A percentile compares a stretch with the other conserved stretches of the same genome.
phyloP scores from a whole-genome alignment of 129 eudicot species.

The Kitagawia praeruptora region DNA sequence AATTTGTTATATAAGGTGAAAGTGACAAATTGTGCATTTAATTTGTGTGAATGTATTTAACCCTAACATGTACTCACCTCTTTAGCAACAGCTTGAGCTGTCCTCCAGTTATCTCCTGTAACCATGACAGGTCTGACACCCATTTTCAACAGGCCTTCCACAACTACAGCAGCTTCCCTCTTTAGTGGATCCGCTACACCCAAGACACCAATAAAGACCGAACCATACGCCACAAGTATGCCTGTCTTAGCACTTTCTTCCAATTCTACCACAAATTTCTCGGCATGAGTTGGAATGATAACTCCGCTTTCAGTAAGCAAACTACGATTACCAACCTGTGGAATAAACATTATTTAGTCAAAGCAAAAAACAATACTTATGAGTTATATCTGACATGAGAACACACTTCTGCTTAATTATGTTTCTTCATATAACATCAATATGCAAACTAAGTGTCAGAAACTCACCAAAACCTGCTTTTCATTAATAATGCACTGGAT shows the following conservation, averaged over 20 bases:
- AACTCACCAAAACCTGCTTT: constrained; percentile 69
- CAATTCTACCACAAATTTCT: constrained; percentile 66
- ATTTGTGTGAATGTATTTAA: not conserved
- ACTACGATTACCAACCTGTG: constrained; percentile 90
- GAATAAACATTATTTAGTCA: not conserved
- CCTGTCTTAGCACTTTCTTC: constrained; percentile 93
- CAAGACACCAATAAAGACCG: constrained; percentile 57
- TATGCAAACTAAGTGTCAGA: not conserved
- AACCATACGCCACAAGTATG: constrained; percentile 66
- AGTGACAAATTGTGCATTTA: not conserved
- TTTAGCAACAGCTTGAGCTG: constrained; percentile 87
- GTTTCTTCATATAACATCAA: not conserved
- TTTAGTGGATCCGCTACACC: constrained; percentile 93
- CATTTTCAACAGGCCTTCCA: constrained; percentile 89
- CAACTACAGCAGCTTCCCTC: constrained; percentile 93
- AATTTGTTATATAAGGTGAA: not conserved
- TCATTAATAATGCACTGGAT: constrained; percentile 63
- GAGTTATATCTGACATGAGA: not conserved
- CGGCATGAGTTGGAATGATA: constrained; percentile 41
- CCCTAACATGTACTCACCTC: constrained; percentile 43
- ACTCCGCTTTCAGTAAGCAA: constrained; percentile 61
- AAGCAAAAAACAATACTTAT: constrained; percentile 7
- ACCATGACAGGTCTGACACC: constrained; percentile 95
- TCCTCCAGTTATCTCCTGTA: constrained; percentile 98
- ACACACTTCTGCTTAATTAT: not conserved